Conservation (phyloP, 495 filamentous ascomycete genomes). For the Penicillium paxilli region DNA sequence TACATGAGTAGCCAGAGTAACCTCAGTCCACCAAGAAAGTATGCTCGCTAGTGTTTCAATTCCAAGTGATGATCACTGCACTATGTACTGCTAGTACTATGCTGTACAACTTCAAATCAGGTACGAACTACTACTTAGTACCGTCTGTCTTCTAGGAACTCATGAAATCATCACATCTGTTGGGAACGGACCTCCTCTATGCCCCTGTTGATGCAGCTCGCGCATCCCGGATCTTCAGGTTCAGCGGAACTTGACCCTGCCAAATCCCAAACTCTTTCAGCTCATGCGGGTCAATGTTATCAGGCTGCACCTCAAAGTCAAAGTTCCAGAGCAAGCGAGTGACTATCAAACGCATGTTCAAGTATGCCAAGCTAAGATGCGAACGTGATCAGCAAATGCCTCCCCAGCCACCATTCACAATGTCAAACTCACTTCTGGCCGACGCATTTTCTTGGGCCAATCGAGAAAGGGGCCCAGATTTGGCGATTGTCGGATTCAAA, state of each 20-base stretch:
- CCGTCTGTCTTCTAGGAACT: no score
- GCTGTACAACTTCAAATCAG: no score
- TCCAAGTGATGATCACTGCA: no score
- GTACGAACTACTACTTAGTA: no score
- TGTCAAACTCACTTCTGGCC: constrained; percentile 25
- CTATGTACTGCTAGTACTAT: no score
- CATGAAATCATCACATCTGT: no score
- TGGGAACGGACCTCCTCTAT: neutral
- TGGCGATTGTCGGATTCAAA: constrained; percentile 19
- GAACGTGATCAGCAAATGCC: constrained; percentile 26
- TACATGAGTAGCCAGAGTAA: no score
- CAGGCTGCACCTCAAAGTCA: constrained; percentile 10
- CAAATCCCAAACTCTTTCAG: constrained; percentile 7
- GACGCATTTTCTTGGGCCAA: constrained; percentile 29
- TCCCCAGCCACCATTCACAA: neutral
- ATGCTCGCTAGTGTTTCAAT: no score
- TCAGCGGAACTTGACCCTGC: constrained; percentile 1
- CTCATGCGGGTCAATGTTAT: constrained; percentile 6
- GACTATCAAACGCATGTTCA: constrained; percentile 10
- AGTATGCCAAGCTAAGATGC: constrained; percentile 5
- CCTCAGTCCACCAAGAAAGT: no score
- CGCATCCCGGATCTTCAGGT: neutral
- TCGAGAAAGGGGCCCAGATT: constrained; percentile 22
- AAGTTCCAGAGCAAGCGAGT: constrained; percentile 16
- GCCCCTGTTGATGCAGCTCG: neutral